These are phyloP conservation scores for Ganoderma lingzhi DNA, from an alignment of 1,284 basidiomycete genomes.

Conservation along the genomic window DNA sequence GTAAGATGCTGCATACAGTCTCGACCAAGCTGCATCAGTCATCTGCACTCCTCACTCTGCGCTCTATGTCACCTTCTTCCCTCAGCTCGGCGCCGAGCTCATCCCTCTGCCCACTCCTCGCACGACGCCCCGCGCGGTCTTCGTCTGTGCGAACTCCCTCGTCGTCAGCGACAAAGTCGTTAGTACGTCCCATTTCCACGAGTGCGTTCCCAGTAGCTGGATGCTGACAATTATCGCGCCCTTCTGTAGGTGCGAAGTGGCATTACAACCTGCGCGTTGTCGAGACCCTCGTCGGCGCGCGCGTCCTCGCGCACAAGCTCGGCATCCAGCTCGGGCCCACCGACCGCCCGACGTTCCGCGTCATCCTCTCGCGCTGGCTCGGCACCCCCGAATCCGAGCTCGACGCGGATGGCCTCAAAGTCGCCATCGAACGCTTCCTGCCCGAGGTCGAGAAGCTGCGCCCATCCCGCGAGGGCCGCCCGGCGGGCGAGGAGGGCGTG, in stretches of 20 bases:
- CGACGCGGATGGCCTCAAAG: constrained; percentile 51
- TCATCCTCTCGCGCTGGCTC: constrained; percentile 59
- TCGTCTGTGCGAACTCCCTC: constrained; percentile 87
- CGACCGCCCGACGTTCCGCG: constrained; percentile 53
- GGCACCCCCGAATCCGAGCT: constrained; percentile 55
- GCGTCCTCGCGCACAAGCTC: constrained; percentile 70
- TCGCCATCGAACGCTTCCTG: constrained; percentile 56
- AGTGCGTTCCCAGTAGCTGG: not conserved
- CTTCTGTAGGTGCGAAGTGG: constrained; percentile 62
- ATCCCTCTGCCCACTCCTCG: constrained; percentile 63
- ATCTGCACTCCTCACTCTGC: constrained; percentile 75
- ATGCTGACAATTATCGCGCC: not conserved
- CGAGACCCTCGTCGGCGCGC: constrained; percentile 83
- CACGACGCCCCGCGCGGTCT: constrained; percentile 57
- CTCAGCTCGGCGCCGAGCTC: constrained; percentile 70
- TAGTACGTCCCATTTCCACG: constrained; percentile 28
- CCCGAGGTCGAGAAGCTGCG: constrained; percentile 62
- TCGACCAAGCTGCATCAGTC: constrained; percentile 88
- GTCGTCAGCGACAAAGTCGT: constrained; percentile 86
- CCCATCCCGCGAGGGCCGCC: constrained; percentile 42
- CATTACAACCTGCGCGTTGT: constrained; percentile 90
- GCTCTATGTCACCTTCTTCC: constrained; percentile 85
- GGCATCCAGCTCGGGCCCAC: constrained; percentile 49
- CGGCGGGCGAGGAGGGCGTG: constrained; percentile 59
- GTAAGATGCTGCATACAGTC: constrained; percentile 47